These are phyloP conservation scores for Hygrophoropsis aurantiaca DNA, from an alignment of 768 basidiomycete genomes.

Conservation along the genomic window DNA sequence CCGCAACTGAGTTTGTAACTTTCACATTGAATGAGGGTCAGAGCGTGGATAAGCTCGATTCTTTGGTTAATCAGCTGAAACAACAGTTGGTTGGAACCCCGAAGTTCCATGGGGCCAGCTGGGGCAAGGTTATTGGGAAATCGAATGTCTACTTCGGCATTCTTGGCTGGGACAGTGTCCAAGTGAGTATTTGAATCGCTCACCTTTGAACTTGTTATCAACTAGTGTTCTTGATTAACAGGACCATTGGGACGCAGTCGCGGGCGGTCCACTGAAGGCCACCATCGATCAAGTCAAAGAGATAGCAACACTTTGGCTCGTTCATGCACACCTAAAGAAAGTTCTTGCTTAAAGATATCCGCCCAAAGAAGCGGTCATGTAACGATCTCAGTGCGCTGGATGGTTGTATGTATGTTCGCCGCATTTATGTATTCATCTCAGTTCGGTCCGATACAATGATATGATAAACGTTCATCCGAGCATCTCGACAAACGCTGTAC, in stretches of 20 bases:
- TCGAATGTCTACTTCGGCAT: constrained; percentile 25
- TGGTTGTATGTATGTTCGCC: not conserved
- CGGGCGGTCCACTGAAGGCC: constrained; percentile 22
- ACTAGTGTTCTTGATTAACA: constrained; percentile 8
- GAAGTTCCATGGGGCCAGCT: constrained; percentile 28
- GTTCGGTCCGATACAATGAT: no score
- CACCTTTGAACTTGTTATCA: not conserved
- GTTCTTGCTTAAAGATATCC: constrained; percentile 6
- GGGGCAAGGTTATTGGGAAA: constrained; percentile 20
- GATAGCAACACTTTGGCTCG: constrained; percentile 30
- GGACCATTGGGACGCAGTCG: constrained; percentile 37
- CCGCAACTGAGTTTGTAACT: constrained; percentile 34
- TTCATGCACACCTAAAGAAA: constrained; percentile 25
- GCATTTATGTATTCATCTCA: not conserved
- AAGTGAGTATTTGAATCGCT: constrained; percentile 17
- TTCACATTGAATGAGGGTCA: constrained; percentile 27
- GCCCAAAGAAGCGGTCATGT: not conserved
- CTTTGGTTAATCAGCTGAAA: constrained; percentile 23
- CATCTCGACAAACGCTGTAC: no score
- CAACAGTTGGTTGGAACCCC: constrained; percentile 15
- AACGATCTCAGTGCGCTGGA: not conserved
- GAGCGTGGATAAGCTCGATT: constrained; percentile 14
- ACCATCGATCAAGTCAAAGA: constrained; percentile 24
- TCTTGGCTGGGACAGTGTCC: constrained; percentile 37
- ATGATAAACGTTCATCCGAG: no score